Evolutionary conservation across 768 basidiomycete genomes (phyloP), one percentile per base, ranked within the genome.

Genomic region (Coprinopsis sp.): DNA sequence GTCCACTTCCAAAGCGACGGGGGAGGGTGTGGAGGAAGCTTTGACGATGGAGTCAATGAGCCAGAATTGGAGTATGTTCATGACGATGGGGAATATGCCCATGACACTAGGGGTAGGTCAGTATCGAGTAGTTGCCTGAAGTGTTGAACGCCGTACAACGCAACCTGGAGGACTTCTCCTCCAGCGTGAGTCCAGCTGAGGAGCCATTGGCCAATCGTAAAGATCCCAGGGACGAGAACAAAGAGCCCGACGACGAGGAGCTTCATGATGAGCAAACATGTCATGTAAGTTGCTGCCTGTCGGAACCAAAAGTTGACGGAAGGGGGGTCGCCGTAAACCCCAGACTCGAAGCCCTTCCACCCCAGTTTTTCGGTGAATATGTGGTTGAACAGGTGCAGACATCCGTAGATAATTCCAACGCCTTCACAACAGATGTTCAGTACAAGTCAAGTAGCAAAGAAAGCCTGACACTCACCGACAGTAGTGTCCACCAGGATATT

Each of bases 1-100:
- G 47, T 71, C 66, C 1, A 72, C 38, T 18, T 70, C 75, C 18
- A 77, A 60, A 19, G 68, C 58, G 3, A 73, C 57, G 7, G 66
- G 53, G 23, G 58, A 18, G 14, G 27, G 54, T 28, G 63, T 58
- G 14, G 64, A 61, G 7, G 80, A 79, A 1, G 83, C 84, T 66
- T 93, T 93, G 59, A 93, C 88, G 43, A 93, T 92, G 0, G 88
- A 87, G 66, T 96, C 91, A 48, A 96, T 93, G 41, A 96, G 70
- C 82, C 93, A 93, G 74, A 97, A 97, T 61, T 98, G 95, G 10
- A 91, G 55, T 29, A 91, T 67, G 63, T 92, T 92, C 88, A 91
- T 90, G 33, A 82, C 67, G 54, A 88, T 86, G 1, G 92, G 93
- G 67, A 94, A 92, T 42, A 95, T 64, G 43, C 91, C 90, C 90